phyloP scores from a whole-genome alignment of 139 green algal species.

The Coelastrella sp. region DNA sequence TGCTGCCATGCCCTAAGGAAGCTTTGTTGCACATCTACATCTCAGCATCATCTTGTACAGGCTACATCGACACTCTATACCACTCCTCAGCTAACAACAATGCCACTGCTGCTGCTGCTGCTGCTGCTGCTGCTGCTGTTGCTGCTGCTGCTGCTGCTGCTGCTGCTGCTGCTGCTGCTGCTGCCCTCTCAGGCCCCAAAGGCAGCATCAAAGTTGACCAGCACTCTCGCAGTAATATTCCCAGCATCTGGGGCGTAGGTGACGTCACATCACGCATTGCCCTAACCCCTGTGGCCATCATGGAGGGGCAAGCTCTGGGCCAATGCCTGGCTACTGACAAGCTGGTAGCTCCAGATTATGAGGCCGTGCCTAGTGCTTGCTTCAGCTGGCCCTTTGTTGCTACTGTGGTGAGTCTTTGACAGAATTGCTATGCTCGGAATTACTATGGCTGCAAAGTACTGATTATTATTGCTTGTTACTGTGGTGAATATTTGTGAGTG shows the following conservation, averaged over 20 bases:
- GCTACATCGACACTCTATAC: too few relatives aligned
- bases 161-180: background rate
- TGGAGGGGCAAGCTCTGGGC: conserved; percentile 88
- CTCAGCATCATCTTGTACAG: too few relatives aligned
- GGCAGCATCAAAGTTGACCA: conserved; percentile 87
- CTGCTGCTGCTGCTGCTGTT: too few relatives aligned
- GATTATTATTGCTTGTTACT: background rate
- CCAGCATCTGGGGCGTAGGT: conserved; percentile 89
- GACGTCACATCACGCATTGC: conserved; percentile 93
- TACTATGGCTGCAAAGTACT: too few relatives aligned
- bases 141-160: too few relatives aligned
- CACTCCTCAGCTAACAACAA: too few relatives aligned
- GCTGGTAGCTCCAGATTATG: conserved; percentile 76
- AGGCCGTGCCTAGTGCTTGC: conserved; percentile 65
- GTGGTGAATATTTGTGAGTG: background rate
- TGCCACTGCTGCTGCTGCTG: too few relatives aligned
- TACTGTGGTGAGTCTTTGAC: conserved; percentile 67
- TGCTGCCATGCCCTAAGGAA: too few relatives aligned
- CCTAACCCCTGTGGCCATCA: conserved; percentile 92
- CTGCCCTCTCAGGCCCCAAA: conserved; percentile 7
- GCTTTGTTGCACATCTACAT: too few relatives aligned
- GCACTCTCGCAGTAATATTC: conserved; percentile 83
- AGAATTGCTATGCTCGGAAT: background rate
- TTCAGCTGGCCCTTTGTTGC: conserved; percentile 93
- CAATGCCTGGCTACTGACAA: conserved; percentile 78